Evolutionary conservation across 108 stramenopile species (phyloP), one percentile per base, ranked within the genome.

Genomic region (Chaetoceros tenuissimus): DNA sequence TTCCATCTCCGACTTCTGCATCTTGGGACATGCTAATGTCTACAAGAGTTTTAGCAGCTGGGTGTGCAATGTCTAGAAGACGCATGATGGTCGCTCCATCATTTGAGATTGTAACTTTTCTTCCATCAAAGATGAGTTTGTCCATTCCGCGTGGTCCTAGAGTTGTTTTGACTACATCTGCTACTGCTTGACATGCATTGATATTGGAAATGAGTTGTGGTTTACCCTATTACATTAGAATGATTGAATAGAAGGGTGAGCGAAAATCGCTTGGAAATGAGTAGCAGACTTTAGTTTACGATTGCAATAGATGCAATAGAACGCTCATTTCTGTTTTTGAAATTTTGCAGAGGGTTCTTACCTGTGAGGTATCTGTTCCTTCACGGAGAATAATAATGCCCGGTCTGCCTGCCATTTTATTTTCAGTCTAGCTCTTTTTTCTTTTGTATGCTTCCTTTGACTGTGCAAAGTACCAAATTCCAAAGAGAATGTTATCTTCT

Each of bases 71-170:
- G 53, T 99, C 98, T 25, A 99, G 64, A 19, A 98, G 79, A 58
- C 82, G 86, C 96, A 98, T 96, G 55, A 99, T 97, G 19, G 96
- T 97, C 7, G 98, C 98, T 10, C 98, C 98, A 62, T 99, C 98
- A 69, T 99, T 99, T 59, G 85, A 88, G 55, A 99, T 98, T 58
- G 97, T 98, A 0, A 93, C 95, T 31, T 76, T 69, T 18, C 68
- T 58, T 24, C 94, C 94, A 52, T 85, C 86, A 48, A 84, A 85
- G 47, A 99, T 80, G 5, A 99, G 84, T 69, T 99, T 99, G 87
- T 99, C 98, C 95, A 98, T 98, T 16, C 98, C 98, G 52, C 96
- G 80, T 23, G 98, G 98, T 1, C 98, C 98, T 43, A 99, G 74
- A 21, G 92, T 92, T 31, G 97, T 98, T 23, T 96, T 84, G 63